Conservation (phyloP, 805 yeast species). For the Suhomyces sp. region DNA sequence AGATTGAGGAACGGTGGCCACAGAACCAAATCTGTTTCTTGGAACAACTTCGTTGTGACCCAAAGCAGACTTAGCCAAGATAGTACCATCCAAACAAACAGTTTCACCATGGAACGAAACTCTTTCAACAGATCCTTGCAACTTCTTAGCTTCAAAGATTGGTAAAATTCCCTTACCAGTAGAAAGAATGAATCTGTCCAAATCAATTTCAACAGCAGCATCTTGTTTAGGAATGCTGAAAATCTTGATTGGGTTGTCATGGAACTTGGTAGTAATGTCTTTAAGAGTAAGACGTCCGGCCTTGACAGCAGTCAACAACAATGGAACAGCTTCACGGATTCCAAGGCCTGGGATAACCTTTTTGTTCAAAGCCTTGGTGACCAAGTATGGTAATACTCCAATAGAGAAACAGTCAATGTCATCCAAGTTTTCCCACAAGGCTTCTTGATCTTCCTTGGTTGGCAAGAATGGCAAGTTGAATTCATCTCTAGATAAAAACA, state of each 20-base stretch:
- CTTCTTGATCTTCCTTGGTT: conserved; percentile 73
- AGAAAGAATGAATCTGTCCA: conserved; percentile 63
- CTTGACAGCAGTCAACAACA: conserved; percentile 76
- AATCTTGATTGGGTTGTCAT: conserved; percentile 77
- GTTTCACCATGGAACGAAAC: conserved; percentile 78
- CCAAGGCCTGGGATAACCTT: conserved; percentile 72
- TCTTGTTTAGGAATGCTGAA: conserved; percentile 83
- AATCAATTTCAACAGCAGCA: conserved; percentile 75
- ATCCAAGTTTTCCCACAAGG: conserved; percentile 73
- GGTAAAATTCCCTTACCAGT: conserved; percentile 28
- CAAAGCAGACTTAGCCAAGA: conserved; percentile 56
- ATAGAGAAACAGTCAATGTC: conserved; percentile 83
- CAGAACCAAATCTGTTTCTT: conserved; percentile 43
- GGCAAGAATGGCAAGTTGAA: conserved; percentile 76
- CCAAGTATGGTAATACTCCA: conserved; percentile 72
- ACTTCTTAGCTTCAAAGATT: conserved; percentile 44
- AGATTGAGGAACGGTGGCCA: conserved; percentile 27
- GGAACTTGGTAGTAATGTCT: conserved; percentile 71
- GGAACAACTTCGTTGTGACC: conserved; percentile 57
- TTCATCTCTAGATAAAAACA: conserved; percentile 72
- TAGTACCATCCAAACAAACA: conserved; percentile 78
- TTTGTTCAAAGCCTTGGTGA: conserved; percentile 65
- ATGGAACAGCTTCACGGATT: conserved; percentile 75
- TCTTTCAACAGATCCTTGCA: conserved; percentile 85
- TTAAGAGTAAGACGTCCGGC: conserved; percentile 69